Conservation (phyloP, 129 eudicot genomes). For the Pittosporum tobira region DNA sequence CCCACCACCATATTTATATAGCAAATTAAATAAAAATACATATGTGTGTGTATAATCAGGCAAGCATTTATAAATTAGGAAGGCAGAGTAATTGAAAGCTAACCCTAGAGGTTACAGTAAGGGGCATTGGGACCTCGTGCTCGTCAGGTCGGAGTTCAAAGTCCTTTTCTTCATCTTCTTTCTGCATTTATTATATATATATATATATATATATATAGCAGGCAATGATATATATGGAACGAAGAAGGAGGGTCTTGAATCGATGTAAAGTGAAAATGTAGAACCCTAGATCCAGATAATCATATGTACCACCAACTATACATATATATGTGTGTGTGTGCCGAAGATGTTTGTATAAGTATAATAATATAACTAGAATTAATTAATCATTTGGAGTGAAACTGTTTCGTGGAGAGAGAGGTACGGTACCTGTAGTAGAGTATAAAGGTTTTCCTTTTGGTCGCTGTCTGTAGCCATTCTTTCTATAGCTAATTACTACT, state of each 20-base stretch:
- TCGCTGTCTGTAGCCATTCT: slow-evolving; percentile 14
- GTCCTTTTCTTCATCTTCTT: slow-evolving; percentile 63
- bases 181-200: slow-evolving; percentile 48
- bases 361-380: no score
- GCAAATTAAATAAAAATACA: neutral
- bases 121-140: slow-evolving; percentile 58
- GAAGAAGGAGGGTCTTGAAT: neutral
- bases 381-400: no score
- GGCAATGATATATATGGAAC: neutral
- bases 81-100: slow-evolving; percentile 4
- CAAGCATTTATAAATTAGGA: neutral
- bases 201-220: neutral
- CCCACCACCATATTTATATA: neutral
- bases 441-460: slow-evolving; percentile 23
- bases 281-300: slow-evolving; percentile 29
- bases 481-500: neutral
- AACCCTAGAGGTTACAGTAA: slow-evolving; percentile 83
- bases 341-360: no score
- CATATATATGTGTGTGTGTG: neutral
- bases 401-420: slow-evolving; percentile 14
- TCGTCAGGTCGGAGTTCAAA: slow-evolving; percentile 60
- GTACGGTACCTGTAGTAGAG: slow-evolving; percentile 36
- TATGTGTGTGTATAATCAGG: neutral
- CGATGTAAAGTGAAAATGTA: slow-evolving; percentile 14
- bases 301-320: slow-evolving; percentile 7